Evolutionary conservation across 78 protist species (phyloP).

Genomic region (Dictyostelium brefeldianum): DNA sequence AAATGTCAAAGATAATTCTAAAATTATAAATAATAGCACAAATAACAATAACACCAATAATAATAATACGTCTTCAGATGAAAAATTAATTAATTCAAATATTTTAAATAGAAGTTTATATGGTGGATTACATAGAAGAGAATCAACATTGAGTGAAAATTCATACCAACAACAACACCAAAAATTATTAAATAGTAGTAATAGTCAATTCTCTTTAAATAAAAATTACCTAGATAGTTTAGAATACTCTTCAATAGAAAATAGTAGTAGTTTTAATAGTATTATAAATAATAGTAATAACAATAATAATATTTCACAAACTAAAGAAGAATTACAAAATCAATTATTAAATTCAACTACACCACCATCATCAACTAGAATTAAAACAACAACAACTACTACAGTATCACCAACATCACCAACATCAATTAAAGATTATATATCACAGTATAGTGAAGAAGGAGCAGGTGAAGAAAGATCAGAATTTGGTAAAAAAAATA

Average conservation of each 20-base stretch:
- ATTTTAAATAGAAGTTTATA: too few relatives aligned
- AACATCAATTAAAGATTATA: neutral
- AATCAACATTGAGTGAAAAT: constrained; percentile 10
- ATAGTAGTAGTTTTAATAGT: neutral
- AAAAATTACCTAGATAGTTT: constrained; percentile 4
- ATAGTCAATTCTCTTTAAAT: constrained; percentile 8
- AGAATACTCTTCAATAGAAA: neutral
- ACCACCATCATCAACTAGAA: neutral
- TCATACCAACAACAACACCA: constrained; percentile 27
- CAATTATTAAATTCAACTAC: neutral
- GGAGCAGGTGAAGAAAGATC: neutral
- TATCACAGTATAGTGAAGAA: constrained; percentile 16
- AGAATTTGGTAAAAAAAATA: neutral
- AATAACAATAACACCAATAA: neutral
- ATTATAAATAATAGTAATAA: neutral
- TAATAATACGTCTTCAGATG: neutral
- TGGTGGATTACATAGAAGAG: constrained; percentile 10
- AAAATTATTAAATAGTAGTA: constrained; percentile 16
- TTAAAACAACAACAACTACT: neutral
- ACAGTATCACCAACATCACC: neutral
- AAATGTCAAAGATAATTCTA: neutral
- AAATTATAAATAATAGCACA: neutral
- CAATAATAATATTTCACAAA: neutral
- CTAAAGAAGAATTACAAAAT: constrained; percentile 13
- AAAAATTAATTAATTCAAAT: too few relatives aligned